A percentile compares a stretch with the other conserved stretches of the same genome.
phyloP scores from a whole-genome alignment of 148 eudicot genomes.

The Nyssa sinensis region DNA sequence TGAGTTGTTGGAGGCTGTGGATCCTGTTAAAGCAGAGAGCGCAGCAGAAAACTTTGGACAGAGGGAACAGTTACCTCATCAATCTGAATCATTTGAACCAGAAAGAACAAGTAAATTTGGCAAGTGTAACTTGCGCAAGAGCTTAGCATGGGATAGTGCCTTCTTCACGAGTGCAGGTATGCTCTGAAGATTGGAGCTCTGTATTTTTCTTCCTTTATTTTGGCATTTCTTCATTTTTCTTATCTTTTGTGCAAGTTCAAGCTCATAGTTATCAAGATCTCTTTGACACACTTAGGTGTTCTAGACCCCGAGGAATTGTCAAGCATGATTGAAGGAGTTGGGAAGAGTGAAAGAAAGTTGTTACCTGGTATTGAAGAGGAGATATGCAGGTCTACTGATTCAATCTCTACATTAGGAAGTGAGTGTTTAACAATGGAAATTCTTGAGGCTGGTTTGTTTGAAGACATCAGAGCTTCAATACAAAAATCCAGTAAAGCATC shows the following conservation, averaged over 20 bases:
- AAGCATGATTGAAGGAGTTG: constrained; percentile 68
- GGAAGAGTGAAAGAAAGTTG: constrained; percentile 29
- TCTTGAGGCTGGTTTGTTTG: constrained; percentile 79
- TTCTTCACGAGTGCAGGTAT: constrained; percentile 89
- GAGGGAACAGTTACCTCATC: constrained; percentile 31
- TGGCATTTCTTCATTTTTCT: constrained; percentile 9
- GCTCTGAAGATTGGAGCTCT: constrained; percentile 2
- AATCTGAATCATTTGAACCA: constrained; percentile 39
- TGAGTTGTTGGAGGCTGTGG: constrained; percentile 5
- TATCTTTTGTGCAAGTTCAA: neutral
- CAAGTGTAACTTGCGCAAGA: constrained; percentile 79
- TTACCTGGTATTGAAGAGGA: constrained; percentile 91
- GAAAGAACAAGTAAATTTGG: constrained; percentile 38
- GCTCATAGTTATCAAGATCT: constrained; percentile 4
- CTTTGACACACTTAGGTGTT: constrained; percentile 52
- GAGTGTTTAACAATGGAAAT: constrained; percentile 69
- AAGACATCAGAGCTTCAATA: constrained; percentile 94
- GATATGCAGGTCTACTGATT: constrained; percentile 68
- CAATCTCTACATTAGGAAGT: constrained; percentile 73
- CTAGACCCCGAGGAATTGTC: constrained; percentile 91
- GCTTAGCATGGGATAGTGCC: constrained; percentile 98
- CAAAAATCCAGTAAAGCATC: constrained; percentile 65
- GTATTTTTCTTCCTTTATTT: neutral
- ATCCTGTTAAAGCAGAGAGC: too few species aligned
- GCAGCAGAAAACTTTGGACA: constrained; percentile 20